These are phyloP conservation scores for Myrica gale DNA, from an alignment of 306 rosid genomes.

Conservation along the genomic window DNA sequence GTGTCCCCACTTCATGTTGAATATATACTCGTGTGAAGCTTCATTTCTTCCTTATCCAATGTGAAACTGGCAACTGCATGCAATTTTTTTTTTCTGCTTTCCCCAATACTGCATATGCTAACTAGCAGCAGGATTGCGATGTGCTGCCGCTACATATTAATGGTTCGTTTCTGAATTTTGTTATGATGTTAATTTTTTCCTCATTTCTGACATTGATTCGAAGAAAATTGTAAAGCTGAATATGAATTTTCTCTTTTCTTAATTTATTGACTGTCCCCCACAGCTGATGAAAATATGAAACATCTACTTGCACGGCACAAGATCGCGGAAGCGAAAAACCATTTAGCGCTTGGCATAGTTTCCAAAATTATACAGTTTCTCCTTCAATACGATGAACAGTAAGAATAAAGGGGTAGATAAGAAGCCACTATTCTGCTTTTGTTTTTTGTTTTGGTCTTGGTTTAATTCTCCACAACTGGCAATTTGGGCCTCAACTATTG, in stretches of 20 bases:
- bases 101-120: not conserved
- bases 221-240: not conserved
- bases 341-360: not conserved
- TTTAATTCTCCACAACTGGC: not conserved
- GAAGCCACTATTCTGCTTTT: not conserved
- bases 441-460: not conserved
- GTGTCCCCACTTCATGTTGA: not conserved
- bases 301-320: not conserved
- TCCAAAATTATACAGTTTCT: not conserved
- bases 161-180: not conserved
- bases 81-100: not conserved
- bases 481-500: not conserved
- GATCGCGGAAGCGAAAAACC: not conserved
- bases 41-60: not conserved
- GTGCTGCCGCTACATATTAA: not conserved
- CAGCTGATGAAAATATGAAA: not conserved
- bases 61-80: not conserved
- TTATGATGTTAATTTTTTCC: not conserved
- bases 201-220: not conserved
- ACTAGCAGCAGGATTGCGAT: not conserved
- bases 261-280: not conserved
- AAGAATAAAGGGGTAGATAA: conserved; percentile 1
- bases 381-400: not conserved
- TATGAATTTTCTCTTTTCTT: not conserved
- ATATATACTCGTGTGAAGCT: not conserved